Evolutionary conservation across 305 asterid genomes (phyloP), one percentile per base, ranked within the genome.

Genomic region (Striga hermonthica): DNA sequence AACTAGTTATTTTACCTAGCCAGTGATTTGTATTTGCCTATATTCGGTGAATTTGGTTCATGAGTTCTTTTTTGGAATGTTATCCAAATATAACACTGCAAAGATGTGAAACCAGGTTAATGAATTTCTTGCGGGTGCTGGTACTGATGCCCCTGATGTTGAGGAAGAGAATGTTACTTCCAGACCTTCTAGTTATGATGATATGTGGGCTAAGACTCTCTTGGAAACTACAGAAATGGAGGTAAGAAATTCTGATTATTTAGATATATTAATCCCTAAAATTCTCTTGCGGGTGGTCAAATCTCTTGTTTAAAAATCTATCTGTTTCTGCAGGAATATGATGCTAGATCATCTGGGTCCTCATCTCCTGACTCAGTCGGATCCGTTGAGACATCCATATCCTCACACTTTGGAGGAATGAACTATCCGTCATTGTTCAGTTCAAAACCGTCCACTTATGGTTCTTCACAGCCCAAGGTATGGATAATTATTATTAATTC

Each of bases 141-240:
- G 99, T 65, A 86, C 99, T 55, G 97, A 93, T 84, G 99, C 99
- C 57, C 99, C 99, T 57, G 99, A 93, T 73, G 99, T 90, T 70
- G 99, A 93, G 78, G 98, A 90, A 65, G 97, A 93, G 81, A 88
- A 93, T 79, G 71, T 84, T 68, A 78, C 83, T 67, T 84, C 99
- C 61, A 86, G 99, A 73, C 95, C 91, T 72, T 93, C 99, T 59
- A 93, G 95, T 78, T 90, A 90, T 65, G 97, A 93, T 75, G 99
- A 93, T 82, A 88, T 93, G 99, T 93, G 99, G 99, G 99, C 99
- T 44, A 93, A 93, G 86, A 86, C 97, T 45, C 95, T 93, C 73
- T 72, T 93, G 67, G 96, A 90, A 86, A 78, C 99, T 0, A 77
- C 95, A 12, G 97, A 92, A 78, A 76, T 78, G 82, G 97, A 84